These are phyloP conservation scores for Earliella scabrosa DNA, from an alignment of 1,284 basidiomycete species.

Conservation along the genomic window DNA sequence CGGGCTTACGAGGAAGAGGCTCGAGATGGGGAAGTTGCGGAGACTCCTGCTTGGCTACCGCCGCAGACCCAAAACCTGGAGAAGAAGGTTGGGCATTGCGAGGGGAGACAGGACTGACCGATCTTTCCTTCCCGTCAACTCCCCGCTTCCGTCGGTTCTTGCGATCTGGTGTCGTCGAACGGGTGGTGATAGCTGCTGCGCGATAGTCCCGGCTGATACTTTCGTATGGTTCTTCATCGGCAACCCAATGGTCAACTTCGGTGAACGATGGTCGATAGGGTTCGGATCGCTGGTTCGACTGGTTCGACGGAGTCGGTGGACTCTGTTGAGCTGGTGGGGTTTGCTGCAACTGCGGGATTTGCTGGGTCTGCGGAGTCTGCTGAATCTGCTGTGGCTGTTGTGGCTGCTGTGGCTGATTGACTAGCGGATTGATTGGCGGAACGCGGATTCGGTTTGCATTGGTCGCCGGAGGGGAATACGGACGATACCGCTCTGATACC, in stretches of 20 bases:
- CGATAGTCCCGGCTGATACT: conserved; percentile 6
- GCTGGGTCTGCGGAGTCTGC: too few species aligned
- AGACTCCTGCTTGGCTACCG: conserved; percentile 19
- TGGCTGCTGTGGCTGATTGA: too few species aligned
- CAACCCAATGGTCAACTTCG: conserved; percentile 23
- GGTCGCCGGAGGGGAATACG: conserved; percentile 19
- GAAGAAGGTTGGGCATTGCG: conserved; percentile 13
- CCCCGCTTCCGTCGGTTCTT: conserved; percentile 2
- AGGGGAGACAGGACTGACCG: conserved; percentile 19
- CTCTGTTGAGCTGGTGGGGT: too few species aligned
- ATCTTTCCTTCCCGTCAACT: conserved; percentile 18
- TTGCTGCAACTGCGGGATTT: too few species aligned
- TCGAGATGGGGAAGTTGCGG: conserved; percentile 21
- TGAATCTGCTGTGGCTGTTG: too few species aligned
- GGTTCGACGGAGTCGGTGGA: too few species aligned
- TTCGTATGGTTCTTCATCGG: conserved; percentile 22
- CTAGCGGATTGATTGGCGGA: conserved; percentile 25
- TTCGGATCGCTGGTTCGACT: conserved; percentile 30
- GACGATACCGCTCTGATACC: conserved; percentile 28
- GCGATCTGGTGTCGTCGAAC: conserved; percentile 13
- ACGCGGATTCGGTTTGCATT: conserved; percentile 21
- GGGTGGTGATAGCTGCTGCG: neutral
- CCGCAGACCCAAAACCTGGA: conserved; percentile 5
- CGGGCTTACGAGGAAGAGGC: conserved; percentile 10
- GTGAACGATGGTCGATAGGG: conserved; percentile 32